Evolutionary conservation across 768 basidiomycete genomes (phyloP).

Genomic region (Hydnum rufescens): DNA sequence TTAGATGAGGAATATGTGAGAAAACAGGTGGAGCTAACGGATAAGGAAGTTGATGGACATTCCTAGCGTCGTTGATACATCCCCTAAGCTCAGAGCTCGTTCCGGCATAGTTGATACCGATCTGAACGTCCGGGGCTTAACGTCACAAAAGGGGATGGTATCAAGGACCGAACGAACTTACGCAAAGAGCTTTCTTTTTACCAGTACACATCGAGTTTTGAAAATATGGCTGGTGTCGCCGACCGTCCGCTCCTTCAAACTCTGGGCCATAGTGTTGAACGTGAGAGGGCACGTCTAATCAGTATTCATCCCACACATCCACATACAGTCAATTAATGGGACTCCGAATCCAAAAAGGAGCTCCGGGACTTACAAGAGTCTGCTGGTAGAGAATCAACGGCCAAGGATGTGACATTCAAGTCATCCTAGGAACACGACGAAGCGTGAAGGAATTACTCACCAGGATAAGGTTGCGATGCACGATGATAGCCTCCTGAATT

Average conservation of each 20-base stretch:
- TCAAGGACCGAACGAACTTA: constrained; percentile 29
- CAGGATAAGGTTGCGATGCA: too few species aligned
- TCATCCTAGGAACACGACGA: too few species aligned
- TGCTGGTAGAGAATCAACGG: too few species aligned
- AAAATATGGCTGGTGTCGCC: constrained; percentile 42
- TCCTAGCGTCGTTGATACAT: constrained; percentile 82
- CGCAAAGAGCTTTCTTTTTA: constrained; percentile 71
- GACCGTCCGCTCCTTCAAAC: constrained; percentile 7
- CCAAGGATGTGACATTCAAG: too few species aligned
- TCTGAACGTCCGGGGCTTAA: constrained; percentile 23
- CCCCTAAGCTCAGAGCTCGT: constrained; percentile 48
- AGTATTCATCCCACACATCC: too few species aligned
- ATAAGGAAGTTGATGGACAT: constrained; percentile 58
- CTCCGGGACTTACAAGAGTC: too few species aligned
- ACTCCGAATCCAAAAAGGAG: too few species aligned
- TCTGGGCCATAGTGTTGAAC: constrained; percentile 22
- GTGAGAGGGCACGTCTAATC: too few species aligned
- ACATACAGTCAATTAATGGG: too few species aligned
- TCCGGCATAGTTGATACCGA: constrained; percentile 77
- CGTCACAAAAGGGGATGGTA: neutral
- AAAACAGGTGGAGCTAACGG: too few species aligned
- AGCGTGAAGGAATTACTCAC: too few species aligned
- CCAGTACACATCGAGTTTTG: constrained; percentile 82
- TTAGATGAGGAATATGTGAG: neutral
- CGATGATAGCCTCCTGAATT: too few species aligned